These are phyloP conservation scores for Chlorella vulgaris DNA, from an alignment of 139 green algal genomes.

Conservation along the genomic window DNA sequence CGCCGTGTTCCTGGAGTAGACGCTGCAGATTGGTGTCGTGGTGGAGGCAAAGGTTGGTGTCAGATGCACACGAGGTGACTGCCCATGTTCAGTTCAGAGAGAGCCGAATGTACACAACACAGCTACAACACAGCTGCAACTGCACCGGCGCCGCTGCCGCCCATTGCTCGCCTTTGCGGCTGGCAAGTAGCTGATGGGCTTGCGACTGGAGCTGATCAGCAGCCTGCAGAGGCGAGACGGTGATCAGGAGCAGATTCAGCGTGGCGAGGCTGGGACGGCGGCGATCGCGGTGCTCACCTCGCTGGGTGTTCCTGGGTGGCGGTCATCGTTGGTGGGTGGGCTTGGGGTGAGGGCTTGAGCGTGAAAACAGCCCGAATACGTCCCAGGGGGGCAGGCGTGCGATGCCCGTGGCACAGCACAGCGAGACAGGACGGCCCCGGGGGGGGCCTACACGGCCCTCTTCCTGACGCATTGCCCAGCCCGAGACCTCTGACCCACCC, in stretches of 20 bases:
- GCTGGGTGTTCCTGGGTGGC: slow-evolving; percentile 20
- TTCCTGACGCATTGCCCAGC: too few species aligned
- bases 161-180: slow-evolving; percentile 24
- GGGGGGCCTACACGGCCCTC: too few species aligned
- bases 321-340: too few species aligned
- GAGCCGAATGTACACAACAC: too few species aligned
- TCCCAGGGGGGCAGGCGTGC: too few species aligned
- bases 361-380: too few species aligned
- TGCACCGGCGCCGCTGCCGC: background rate
- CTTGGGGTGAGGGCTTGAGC: too few species aligned
- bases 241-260: background rate
- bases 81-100: background rate
- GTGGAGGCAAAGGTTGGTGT: background rate
- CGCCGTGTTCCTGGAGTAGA: slow-evolving; percentile 76
- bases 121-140: background rate
- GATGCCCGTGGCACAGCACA: too few species aligned
- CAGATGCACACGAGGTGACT: background rate
- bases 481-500: too few species aligned
- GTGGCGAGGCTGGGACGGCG: background rate
- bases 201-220: slow-evolving; percentile 73
- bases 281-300: background rate
- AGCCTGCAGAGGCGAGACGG: slow-evolving; percentile 51
- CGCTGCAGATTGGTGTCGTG: slow-evolving; percentile 46
- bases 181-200: slow-evolving; percentile 81
- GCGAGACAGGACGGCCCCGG: too few species aligned